Conservation (phyloP, 352 stramenopile genomes). For the Phytophthora pluvialis region DNA sequence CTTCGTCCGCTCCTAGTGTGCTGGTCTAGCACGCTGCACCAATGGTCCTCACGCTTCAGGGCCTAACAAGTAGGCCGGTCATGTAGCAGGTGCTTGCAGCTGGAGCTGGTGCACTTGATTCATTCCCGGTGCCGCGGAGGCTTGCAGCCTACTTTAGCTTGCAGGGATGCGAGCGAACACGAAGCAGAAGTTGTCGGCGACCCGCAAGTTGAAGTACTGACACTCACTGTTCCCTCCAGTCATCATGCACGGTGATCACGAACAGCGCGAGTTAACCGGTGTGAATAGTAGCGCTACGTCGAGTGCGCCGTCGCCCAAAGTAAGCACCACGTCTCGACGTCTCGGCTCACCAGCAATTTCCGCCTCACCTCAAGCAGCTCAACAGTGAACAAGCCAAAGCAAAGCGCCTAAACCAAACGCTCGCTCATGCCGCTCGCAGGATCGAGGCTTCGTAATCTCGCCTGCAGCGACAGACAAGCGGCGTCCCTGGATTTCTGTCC, state of each 20-base stretch:
- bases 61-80: background rate
- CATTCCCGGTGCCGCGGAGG: slow-evolving; percentile 8
- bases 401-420: background rate
- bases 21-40: background rate
- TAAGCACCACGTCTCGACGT: slow-evolving; percentile 12
- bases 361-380: background rate
- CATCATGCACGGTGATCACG: slow-evolving; percentile 21
- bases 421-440: background rate
- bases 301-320: background rate
- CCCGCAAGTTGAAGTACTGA: slow-evolving; percentile 17
- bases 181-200: slow-evolving; percentile 11
- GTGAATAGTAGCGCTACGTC: background rate
- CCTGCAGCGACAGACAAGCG: slow-evolving; percentile 8
- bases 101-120: slow-evolving; percentile 23
- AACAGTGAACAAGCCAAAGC: background rate
- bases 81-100: background rate
- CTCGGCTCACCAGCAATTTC: slow-evolving; percentile 7
- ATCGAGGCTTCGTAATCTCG: too few relatives aligned
- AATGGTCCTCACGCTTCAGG: background rate
- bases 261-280: slow-evolving; percentile 29
- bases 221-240: background rate
- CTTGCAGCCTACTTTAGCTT: slow-evolving; percentile 9
- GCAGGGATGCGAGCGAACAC: slow-evolving; percentile 5
- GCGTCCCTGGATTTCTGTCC: slow-evolving; percentile 41
- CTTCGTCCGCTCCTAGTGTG: too few relatives aligned